Evolutionary conservation across 1,139 yeast species (phyloP), one percentile per base, ranked within the genome.

Genomic region (Kurtzmaniella quercitrusa): DNA sequence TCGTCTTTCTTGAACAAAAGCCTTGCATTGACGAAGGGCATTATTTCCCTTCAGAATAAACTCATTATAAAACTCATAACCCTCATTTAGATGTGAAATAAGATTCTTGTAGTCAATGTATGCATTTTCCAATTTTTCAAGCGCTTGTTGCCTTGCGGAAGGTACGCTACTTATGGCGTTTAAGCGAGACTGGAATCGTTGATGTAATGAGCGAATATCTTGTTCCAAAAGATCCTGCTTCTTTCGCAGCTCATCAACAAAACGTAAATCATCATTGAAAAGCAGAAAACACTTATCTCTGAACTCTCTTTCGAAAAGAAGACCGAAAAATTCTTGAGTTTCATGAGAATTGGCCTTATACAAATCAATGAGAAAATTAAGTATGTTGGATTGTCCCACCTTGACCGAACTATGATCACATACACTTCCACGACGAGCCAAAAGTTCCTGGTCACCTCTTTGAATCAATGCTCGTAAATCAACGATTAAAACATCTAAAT

Each of bases 41-140:
- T 54, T 66, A 30, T 68, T 65, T 2, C 80, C 73, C 45, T 79
- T 78, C 2, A 61, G 64, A 23, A 77, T 65, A 46, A 88, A 77
- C 43, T 82, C 84, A 40, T 71, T 71, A 61, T 89, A 89, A 57
- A 88, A 89, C 44, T 73, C 72, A 0, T 78, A 56, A 0, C 95
- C 97, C 51, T 85, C 87, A 33, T 75, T 74, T 34, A 88, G 59
- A 53, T 87, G 85, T 15, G 72, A 65, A 17, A 74, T 59, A 6
- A 88, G 65, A 51, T 82, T 88, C 36, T 69, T 58, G 53, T 71
- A 86, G 46, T 76, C 74, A 23, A 70, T 60, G 52, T 72, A 80
- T 0, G 78, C 80, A 2, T 66, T 60, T 45, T 84, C 87, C 21
- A 87, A 59, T 2, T 61, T 63, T 44, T 79, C 82, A 37, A 86